Base-by-base conservation (phyloP, 495 filamentous ascomycete species). In the Filosporella fistucella region DNA sequence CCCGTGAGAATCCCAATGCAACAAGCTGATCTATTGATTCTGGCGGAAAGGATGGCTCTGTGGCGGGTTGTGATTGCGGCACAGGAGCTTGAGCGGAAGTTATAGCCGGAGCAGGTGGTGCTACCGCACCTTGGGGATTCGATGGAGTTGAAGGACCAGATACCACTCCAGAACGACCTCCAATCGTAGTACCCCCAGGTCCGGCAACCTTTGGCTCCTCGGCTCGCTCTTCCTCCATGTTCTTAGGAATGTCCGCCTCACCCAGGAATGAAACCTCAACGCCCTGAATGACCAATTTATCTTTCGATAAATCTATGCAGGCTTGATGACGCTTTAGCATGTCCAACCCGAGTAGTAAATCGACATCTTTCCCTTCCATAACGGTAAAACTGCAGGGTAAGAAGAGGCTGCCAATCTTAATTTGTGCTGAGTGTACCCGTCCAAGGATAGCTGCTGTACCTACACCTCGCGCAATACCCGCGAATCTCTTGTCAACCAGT, bases 311-410 rank as follows among this genome's bases (percentile, higher is more conserved):
- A 59, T 99, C 94, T 53, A 99, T 89, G 48, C 76, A 86, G 3
- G 91, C 93, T 65, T 95, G 91, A 63, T 96, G 88, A 24, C 94
- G 78, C 65, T 89, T 95, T 41, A 97, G 70, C 86, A 99, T 99
- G 62, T 99, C 93, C 36, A 99, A 70, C 5, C 93, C 93, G 10
- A 99, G 75, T 7, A 99, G 77, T 10, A 99, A 72, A 57, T 97
- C 93, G n/a, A 97, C 93, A 48, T 87, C 82, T 66, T 97, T 99
- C 28, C 93, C 93, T 67, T 99, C 93, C 93, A 99, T 96, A 54
- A 99, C 93, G n/a, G 94, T 97, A 66, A 99, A 99, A 39, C 86
- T 87, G 71, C 90, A 96, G 0, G 91, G 81, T 41, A 99, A 76
- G 59, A 88, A 89, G 58, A 91, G 78, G 28, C 76, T 77, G 14